Evolutionary conservation across 1,139 yeast genomes (phyloP), one percentile per base, ranked within the genome.

Genomic region (Pneumocystis sp.): DNA sequence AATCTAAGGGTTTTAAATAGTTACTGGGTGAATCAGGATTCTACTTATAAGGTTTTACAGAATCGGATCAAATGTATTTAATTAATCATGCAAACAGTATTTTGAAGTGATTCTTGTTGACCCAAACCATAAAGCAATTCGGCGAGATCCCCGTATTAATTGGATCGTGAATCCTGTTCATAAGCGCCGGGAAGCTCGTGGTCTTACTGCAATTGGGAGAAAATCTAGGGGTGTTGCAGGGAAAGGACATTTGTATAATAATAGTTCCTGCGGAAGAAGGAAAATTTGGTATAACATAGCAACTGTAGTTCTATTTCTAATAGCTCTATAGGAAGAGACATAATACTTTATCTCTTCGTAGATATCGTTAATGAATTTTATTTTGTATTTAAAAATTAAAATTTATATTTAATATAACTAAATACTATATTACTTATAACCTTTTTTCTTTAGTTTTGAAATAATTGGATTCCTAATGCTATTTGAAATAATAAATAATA

Each of bases 101-200:
- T 74, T 21, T 21, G 61, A 59, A 29, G 61, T 39, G 17, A 91
- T 93, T 81, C 85, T 89, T 75, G 90, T 93, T 75, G 98, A 93
- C 78, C 98, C 98, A 77, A 84, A 85, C 76, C 98, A 93, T 88
- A 87, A 89, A 84, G 98, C 97, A 74, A 90, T 93, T 86, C 91
- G 97, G 85, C 89, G 96, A 82, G 97, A 91, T 77, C 86, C 98
- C 75, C 87, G 95, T 83, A 86, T 86, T 95, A 93, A 95, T 97
- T 93, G 98, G 98, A 93, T 93, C 82, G 89, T 82, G 79, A 89
- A 89, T 89, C 96, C 98, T 77, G 98, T 93, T 74, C 98, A 93
- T 96, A 93, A 93, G 88, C 97, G 89, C 89, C 90, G 98, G 84
- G 98, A 95, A 83, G 83, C 95, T 77, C 95, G 98, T 87, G 97